Percentiles rank a stretch among this genome's conserved stretches.
These are phyloP conservation scores for Lepiota subincarnata DNA, from an alignment of 768 basidiomycete species.

Conservation along the genomic window DNA sequence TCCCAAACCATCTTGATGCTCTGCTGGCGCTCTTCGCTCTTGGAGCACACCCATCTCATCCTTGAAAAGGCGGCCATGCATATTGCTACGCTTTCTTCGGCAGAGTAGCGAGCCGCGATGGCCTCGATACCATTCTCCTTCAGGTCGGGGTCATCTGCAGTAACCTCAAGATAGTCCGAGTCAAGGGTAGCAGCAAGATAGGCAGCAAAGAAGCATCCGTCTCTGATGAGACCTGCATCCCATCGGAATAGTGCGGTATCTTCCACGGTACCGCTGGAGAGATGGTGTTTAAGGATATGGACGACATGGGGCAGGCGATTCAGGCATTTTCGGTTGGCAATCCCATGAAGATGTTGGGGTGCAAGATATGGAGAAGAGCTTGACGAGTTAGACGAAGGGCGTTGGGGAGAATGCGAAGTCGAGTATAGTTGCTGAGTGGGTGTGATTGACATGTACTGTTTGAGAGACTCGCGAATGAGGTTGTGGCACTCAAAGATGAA, in stretches of 20 bases:
- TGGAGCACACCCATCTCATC: conserved; percentile 80
- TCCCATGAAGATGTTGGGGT: conserved; percentile 41
- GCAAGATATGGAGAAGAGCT: conserved; percentile 41
- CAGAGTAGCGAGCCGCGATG: conserved; percentile 22
- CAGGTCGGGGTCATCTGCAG: conserved; percentile 28
- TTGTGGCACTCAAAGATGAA: conserved; percentile 93
- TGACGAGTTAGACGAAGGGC: conserved; percentile 41
- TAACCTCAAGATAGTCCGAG: conserved; percentile 31
- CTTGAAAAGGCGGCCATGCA: conserved; percentile 76
- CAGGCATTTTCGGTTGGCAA: conserved; percentile 49
- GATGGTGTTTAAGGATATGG: conserved; percentile 47
- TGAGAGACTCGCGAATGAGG: conserved; percentile 79
- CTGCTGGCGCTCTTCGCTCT: conserved; percentile 67
- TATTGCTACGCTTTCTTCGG: conserved; percentile 44
- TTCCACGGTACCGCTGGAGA: conserved; percentile 28
- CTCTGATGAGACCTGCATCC: conserved; percentile 82
- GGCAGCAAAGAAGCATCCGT: conserved; percentile 88
- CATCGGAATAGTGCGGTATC: conserved; percentile 64
- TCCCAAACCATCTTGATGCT: conserved; percentile 54
- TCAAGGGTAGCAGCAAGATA: conserved; percentile 68
- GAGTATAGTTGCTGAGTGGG: conserved; percentile 32
- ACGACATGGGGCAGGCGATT: conserved; percentile 47
- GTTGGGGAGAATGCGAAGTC: conserved; percentile 35
- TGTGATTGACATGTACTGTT: conserved; percentile 38
- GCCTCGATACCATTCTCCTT: conserved; percentile 29